Conservation (phyloP, 441 rosid genomes). For the Populus hybrid region DNA sequence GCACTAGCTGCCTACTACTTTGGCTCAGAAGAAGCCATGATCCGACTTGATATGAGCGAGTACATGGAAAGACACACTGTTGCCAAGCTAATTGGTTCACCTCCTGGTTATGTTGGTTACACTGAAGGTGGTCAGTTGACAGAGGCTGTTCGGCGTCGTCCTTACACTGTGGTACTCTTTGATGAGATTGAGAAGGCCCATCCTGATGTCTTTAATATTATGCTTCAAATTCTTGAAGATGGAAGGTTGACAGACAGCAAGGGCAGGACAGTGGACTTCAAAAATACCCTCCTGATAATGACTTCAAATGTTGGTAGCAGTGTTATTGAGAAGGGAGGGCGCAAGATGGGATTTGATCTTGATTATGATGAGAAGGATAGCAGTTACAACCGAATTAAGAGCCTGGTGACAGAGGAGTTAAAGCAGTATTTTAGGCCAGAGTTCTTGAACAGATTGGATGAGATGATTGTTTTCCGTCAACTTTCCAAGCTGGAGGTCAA, state of each 20-base stretch:
- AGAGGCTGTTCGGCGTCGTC: constrained; percentile 95
- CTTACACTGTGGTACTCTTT: constrained; percentile 82
- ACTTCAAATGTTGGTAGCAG: constrained; percentile 97
- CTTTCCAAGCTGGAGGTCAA: constrained; percentile 88
- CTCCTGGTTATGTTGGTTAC: constrained; percentile 98
- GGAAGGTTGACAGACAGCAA: constrained; percentile 97
- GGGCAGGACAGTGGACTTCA: constrained; percentile 97
- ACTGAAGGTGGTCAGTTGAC: constrained; percentile 98
- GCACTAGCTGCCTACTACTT: constrained; percentile 92
- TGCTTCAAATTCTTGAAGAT: constrained; percentile 99
- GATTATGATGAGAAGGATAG: constrained; percentile 93
- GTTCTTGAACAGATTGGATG: constrained; percentile 92
- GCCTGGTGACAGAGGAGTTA: constrained; percentile 85
- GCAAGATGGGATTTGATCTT: constrained; percentile 84
- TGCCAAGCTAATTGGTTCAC: constrained; percentile 95
- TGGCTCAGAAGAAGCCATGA: constrained; percentile 97
- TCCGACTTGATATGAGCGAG: constrained; percentile 97
- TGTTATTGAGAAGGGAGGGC: constrained; percentile 93
- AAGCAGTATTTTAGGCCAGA: constrained; percentile 95
- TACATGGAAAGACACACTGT: constrained; percentile 98
- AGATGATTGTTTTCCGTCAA: constrained; percentile 98
- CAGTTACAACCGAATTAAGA: constrained; percentile 88
- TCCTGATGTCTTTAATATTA: constrained; percentile 97
- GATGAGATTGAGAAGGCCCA: constrained; percentile 32
- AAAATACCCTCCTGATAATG: constrained; percentile 94